phyloP scores from a whole-genome alignment of 106 monocot species.

The Vanilla planifolia region DNA sequence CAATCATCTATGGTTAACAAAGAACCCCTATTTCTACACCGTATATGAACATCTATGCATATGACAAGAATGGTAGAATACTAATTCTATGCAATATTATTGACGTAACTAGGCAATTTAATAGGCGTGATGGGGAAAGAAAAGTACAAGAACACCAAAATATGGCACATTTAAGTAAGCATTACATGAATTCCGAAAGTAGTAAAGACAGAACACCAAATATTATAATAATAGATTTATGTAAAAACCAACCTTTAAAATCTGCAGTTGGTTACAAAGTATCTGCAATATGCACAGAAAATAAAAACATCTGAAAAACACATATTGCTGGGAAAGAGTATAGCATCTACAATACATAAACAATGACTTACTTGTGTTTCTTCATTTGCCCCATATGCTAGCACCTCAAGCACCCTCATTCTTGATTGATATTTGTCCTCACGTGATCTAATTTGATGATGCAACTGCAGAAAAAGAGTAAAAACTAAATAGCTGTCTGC shows the following conservation, averaged over 20 bases:
- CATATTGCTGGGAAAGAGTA: not conserved
- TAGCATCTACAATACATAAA: not conserved
- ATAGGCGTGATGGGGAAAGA: too few species aligned
- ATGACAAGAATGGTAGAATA: too few species aligned
- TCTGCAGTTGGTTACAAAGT: slow-evolving; percentile 39
- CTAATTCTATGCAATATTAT: too few species aligned
- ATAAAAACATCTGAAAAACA: not conserved
- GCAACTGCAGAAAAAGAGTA: slow-evolving; percentile 32
- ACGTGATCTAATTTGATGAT: slow-evolving; percentile 53
- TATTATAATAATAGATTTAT: too few species aligned
- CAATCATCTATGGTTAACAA: too few species aligned
- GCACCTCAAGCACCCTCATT: slow-evolving; percentile 65
- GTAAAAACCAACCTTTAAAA: slow-evolving; percentile 41
- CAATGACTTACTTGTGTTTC: slow-evolving; percentile 49
- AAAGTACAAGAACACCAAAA: too few species aligned
- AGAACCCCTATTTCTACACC: too few species aligned
- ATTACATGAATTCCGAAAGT: too few species aligned
- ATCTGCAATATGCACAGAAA: slow-evolving; percentile 29
- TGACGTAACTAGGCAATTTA: too few species aligned
- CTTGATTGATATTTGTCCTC: slow-evolving; percentile 76
- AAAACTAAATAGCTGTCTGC: not conserved
- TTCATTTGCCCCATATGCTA: slow-evolving; percentile 68
- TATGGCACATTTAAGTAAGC: too few species aligned
- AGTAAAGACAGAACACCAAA: too few species aligned
- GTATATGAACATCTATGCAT: too few species aligned